Evolutionary conservation across 2,329 filamentous ascomycete genomes (phyloP), one percentile per base, ranked within the genome.

Genomic region (Leptographium wingfieldii): DNA sequence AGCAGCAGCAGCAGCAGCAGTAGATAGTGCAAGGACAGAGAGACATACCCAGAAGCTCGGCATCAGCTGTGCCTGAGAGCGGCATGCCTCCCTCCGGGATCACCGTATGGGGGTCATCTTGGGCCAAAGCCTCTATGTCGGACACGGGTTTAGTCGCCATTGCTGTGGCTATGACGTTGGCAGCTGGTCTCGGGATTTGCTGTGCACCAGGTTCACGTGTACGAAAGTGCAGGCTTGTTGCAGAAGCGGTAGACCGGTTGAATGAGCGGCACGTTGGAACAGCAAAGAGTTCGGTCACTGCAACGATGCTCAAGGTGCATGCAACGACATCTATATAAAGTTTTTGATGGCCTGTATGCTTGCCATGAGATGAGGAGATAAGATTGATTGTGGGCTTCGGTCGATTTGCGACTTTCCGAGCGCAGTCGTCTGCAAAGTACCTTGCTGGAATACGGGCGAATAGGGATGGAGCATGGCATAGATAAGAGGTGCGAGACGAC

Each of bases 11-110:
- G 19, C 29, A 5, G 9, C 52, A 5, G 5, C 12, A 12, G 33
- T 22, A 14, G n/a, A 11, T 33, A 2, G 31, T 35, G 33, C 7
- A 10, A 35, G 9, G 33, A 10, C 33, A 35, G 33, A 35, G 19
- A 40, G 10, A 19, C 58, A 10, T 31, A 70, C 69, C 69, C 22
- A 72, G 61, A 35, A 72, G 63, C 58, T 69, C 69, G 0, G 68
- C 67, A 60, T 72, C 70, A 25, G 68, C 70, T 11, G 58, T 62
- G 60, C 66, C 65, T 3, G 67, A 65, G 46, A 68, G 62, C 33
- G 65, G 60, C 9, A 63, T 63, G 51, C 65, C 67, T 40, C 65
- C 63, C 25, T 58, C 59, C 9, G 55, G 58, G 1, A 61, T 66
- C 22, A 55, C 62, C 25, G 64, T 55, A 2, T 63, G 58, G 10